Percentiles rank a stretch among this genome's conserved stretches.
These are phyloP conservation scores for Symbiodinium pilosum DNA, from an alignment of 73 alveolate genomes.

Conservation along the genomic window DNA sequence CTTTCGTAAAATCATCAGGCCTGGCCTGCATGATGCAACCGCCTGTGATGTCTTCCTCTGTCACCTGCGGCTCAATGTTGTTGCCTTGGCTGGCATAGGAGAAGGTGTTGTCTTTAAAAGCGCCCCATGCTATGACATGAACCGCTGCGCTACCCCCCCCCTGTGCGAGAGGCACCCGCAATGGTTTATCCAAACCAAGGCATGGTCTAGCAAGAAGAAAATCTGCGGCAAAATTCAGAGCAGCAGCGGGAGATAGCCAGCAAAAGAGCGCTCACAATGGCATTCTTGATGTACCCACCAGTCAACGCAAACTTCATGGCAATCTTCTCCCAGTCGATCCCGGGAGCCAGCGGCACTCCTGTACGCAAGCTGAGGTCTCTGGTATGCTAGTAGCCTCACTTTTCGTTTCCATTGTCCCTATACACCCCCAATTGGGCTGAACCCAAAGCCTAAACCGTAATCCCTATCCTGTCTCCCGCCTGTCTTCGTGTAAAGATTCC, in stretches of 20 bases:
- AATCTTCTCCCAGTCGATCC: conserved; percentile 67
- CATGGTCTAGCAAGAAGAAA: no score
- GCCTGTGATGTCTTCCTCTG: conserved; percentile 64
- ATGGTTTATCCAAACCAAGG: no score
- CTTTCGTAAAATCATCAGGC: no score
- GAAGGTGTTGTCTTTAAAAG: no score
- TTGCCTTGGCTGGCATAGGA: background rate
- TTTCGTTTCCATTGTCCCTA: no score
- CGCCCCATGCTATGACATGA: no score
- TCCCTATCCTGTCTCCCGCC: background rate
- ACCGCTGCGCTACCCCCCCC: no score
- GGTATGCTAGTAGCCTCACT: no score
- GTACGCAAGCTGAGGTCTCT: no score
- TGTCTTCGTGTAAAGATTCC: conserved; percentile 50
- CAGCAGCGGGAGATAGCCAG: conserved; percentile 50
- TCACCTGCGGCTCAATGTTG: conserved; percentile 51
- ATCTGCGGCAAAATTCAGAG: background rate
- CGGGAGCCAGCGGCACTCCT: conserved; percentile 71
- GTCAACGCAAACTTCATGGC: conserved; percentile 78
- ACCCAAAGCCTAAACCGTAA: no score
- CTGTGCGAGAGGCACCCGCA: no score
- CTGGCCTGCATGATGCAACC: conserved; percentile 72
- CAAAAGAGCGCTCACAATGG: conserved; percentile 68
- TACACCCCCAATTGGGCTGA: no score
- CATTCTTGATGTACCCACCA: conserved; percentile 78